Percentiles rank a stretch among this genome's conserved stretches.
These are phyloP conservation scores for Oryza australiensis DNA, from an alignment of 176 grass and related monocot species.

Conservation along the genomic window DNA sequence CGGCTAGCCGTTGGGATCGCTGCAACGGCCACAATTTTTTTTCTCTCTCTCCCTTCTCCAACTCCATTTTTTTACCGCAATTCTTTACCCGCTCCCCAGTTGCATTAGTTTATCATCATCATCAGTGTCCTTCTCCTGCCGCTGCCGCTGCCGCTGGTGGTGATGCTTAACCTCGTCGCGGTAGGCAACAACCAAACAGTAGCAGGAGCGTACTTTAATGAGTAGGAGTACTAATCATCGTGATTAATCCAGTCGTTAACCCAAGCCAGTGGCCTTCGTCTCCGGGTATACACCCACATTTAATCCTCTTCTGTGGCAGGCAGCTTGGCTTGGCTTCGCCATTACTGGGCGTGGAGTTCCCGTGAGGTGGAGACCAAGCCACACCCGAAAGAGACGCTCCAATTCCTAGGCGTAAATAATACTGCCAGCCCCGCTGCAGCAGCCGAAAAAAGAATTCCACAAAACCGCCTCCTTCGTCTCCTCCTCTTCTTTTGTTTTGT, in stretches of 20 bases:
- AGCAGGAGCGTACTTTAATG: constrained; percentile 26
- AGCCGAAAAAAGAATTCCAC: not conserved
- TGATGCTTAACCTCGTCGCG: no score
- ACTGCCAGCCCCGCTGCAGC: not conserved
- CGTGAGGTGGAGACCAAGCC: constrained; percentile 54
- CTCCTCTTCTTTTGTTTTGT: not conserved
- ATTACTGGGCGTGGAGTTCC: constrained; percentile 65
- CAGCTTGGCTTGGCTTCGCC: constrained; percentile 39
- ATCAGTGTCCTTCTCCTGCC: not conserved
- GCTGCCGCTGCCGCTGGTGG: no score
- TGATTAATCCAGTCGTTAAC: constrained; percentile 43
- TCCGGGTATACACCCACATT: constrained; percentile 26
- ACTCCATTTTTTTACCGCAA: constrained; percentile 19
- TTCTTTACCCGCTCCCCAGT: not conserved
- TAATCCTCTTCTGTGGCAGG: constrained; percentile 33
- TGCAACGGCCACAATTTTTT: constrained; percentile 45
- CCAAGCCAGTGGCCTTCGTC: constrained; percentile 23
- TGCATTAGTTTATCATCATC: constrained; percentile 28
- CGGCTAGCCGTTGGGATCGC: constrained; percentile 52
- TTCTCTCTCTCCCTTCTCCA: no score
- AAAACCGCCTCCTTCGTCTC: constrained; percentile 22
- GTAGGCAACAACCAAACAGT: not conserved
- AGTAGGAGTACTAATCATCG: constrained; percentile 25
- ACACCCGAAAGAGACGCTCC: constrained; percentile 60
- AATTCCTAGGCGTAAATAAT: constrained; percentile 52